These are phyloP conservation scores for Xerocomus amazonicus DNA, from an alignment of 1,284 basidiomycete species.

Conservation along the genomic window DNA sequence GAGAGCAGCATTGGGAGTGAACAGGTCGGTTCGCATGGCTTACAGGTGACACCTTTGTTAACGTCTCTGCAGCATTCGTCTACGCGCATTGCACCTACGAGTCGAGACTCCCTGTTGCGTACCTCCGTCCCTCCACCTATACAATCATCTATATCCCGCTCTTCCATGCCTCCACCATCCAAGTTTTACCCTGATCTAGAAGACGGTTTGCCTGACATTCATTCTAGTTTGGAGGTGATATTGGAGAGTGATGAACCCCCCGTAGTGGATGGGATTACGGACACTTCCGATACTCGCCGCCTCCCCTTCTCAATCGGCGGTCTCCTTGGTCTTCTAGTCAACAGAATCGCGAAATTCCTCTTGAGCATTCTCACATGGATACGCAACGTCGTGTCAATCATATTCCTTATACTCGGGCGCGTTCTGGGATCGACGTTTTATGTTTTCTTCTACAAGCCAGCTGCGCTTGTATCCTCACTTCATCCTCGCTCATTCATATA, in stretches of 20 bases:
- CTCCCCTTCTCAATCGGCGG: constrained; percentile 44
- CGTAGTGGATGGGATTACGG: constrained; percentile 28
- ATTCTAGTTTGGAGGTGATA: constrained; percentile 55
- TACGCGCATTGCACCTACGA: constrained; percentile 17
- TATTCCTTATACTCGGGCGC: constrained; percentile 36
- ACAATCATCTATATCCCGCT: constrained; percentile 33
- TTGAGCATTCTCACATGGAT: constrained; percentile 42
- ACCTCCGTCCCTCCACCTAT: constrained; percentile 25
- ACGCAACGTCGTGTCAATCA: constrained; percentile 26
- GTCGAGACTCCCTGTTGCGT: constrained; percentile 21
- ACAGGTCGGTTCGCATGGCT: constrained; percentile 24
- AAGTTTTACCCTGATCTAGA: constrained; percentile 24
- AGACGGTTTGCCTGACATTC: constrained; percentile 41
- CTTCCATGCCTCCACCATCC: constrained; percentile 37
- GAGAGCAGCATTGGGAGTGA: constrained; percentile 36
- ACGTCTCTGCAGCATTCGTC: constrained; percentile 33
- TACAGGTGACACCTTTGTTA: neutral
- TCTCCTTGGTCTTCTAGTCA: constrained; percentile 44
- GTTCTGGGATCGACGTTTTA: constrained; percentile 44
- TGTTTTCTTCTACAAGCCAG: constrained; percentile 42
- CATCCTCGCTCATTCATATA: constrained; percentile 29
- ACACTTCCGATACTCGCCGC: constrained; percentile 24
- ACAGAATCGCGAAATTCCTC: constrained; percentile 30
- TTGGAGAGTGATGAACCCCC: constrained; percentile 53
- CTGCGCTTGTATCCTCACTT: constrained; percentile 34